Base-by-base conservation (phyloP, 305 asterid genomes). In the Striga hermonthica region DNA sequence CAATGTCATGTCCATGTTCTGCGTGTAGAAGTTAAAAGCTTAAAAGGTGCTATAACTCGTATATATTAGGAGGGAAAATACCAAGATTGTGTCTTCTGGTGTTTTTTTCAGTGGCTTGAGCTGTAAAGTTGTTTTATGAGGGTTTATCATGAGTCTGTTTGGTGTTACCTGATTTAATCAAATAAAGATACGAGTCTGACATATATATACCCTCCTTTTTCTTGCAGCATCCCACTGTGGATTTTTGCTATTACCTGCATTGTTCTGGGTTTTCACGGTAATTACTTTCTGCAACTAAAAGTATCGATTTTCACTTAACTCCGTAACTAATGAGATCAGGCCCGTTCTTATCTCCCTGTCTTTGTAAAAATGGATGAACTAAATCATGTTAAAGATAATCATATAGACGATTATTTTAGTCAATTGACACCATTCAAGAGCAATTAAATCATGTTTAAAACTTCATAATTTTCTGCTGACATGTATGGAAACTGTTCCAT, bases 191-290 rank as follows among this genome's bases (percentile, higher is more conserved):
- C 5, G 31, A 13, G 56, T 13, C 56, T 50, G 7, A 50, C 15
- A n/a, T 5, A 50, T 50, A n/a, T 5, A 50, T 50, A n/a, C n/a
- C 56, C 40, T 9, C 64, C 39, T n/a, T 35, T 52, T 61, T 63
- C 60, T 58, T 79, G 74, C 80, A 79, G 83, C 28, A 66, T 89
- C 66, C 97, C 96, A 7, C 98, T 91, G 48, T 91, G 98, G 98
- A 76, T 89, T 72, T 91, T 85, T 63, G 84, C 91, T 66, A 87
- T 91, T 67, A 64, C 76, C 57, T 91, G 95, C 79, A 78, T 81
- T 55, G 75, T 89, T 71, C 83, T 90, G 22, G 88, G 84, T 66
- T 86, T 87, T 74, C 95, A 90, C 31, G 97, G 97, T 89, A 60
- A 80, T 49, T 22, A 22, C 31, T 54, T 44, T 57, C 35, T 28